phyloP scores from a whole-genome alignment of 352 stramenopile genomes.

The Thalassiosira ordinaria region DNA sequence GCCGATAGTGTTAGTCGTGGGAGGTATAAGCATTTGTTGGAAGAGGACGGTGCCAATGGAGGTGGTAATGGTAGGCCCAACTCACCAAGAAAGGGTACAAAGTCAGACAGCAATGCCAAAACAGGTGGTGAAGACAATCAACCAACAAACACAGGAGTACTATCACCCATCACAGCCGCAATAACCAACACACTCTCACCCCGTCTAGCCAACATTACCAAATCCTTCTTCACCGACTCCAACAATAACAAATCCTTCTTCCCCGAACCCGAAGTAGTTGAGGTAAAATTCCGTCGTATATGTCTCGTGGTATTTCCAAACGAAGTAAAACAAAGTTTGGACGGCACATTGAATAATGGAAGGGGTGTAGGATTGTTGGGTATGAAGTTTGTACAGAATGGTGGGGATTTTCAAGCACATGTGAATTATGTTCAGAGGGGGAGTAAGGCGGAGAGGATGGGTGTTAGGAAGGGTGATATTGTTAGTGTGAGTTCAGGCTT shows the following conservation, averaged over 20 bases:
- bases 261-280: not conserved
- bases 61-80: too few relatives aligned
- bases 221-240: not conserved
- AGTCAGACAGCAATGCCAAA: too few relatives aligned
- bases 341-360: conserved; percentile 5
- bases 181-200: not conserved
- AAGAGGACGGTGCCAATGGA: not conserved
- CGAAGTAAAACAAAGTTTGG: conserved; percentile 11
- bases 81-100: too few relatives aligned
- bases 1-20: conserved; percentile 7
- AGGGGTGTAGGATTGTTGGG: conserved; percentile 27
- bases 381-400: conserved; percentile 36
- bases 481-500: conserved; percentile 55
- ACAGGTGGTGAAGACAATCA: too few relatives aligned
- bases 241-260: not conserved
- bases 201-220: not conserved
- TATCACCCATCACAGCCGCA: not conserved
- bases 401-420: conserved; percentile 51
- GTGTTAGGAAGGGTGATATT: conserved; percentile 44
- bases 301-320: conserved; percentile 42
- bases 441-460: conserved; percentile 36
- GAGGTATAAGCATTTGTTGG: conserved; percentile 8
- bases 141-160: not conserved
- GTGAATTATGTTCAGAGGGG: conserved; percentile 33
- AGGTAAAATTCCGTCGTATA: conserved; percentile 21